Evolutionary conservation across 2,329 filamentous ascomycete species (phyloP), one percentile per base, ranked within the genome.

Genomic region (Penicillium fuscoglaucum): DNA sequence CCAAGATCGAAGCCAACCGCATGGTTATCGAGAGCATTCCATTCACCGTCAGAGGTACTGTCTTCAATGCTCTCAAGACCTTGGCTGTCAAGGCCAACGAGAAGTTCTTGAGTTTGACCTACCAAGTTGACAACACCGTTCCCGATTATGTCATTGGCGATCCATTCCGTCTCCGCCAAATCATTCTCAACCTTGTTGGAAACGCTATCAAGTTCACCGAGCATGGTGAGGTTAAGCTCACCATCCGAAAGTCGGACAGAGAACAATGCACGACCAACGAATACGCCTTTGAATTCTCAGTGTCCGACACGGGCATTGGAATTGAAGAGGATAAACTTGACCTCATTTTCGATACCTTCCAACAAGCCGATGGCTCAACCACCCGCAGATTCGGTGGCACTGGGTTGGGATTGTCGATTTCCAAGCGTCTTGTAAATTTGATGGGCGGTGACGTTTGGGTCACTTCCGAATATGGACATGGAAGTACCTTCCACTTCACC

Each of bases 171-270:
- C 80, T 98, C 57, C 87, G 93, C 62, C 95, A 99, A 77, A 96
- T 99, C 68, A 97, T 98, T 62, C 84, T 98, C 57, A 99, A 99
- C 77, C 81, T 99, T 57, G 93, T 98, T 54, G 95, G 95, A 71
- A 99, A 99, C 70, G 93, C 95, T 55, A 97, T 99, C 82, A 99
- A 99, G 74, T 99, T 99, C 75, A 98, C 95, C 3, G 93, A 98
- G 76, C 89, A 96, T 69, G 95, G 95, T 61, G 92, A 96, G 74
- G 95, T 99, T 68, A 96, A 93, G 74, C 86, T 98, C 53, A 92
- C 90, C n/a, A 97, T 98, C 67, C 87, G 88, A 69, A 82, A 87
- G 77, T 81, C 90, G 31, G 82, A 85, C 61, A 83, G 87, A 48
- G 84, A 87, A 48, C 82, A 86, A 43, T 89, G 86, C 68, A 83